Percentiles rank a stretch among this genome's conserved stretches.
Conservation (phyloP, 768 basidiomycete species). For the Bullera alba region DNA sequence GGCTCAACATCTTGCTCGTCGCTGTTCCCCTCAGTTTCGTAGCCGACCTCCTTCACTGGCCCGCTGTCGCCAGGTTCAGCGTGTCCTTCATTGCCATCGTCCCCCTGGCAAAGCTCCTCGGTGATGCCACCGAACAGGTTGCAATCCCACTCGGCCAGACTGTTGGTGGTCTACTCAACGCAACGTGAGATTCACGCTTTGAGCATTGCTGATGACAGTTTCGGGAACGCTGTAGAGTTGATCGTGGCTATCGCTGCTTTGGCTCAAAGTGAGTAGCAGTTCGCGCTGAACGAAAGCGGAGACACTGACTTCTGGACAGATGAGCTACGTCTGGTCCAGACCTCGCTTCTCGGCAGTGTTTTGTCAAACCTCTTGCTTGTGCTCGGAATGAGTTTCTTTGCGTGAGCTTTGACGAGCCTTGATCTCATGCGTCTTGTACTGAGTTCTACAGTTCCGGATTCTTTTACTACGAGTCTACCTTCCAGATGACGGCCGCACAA, state of each 20-base stretch:
- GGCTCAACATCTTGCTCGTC: slow-evolving; percentile 68
- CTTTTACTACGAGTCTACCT: slow-evolving; percentile 60
- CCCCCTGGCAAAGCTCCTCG: slow-evolving; percentile 64
- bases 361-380: slow-evolving; percentile 84
- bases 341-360: slow-evolving; percentile 85
- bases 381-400: slow-evolving; percentile 82
- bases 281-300: neutral
- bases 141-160: slow-evolving; percentile 68
- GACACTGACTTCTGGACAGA: slow-evolving; percentile 48
- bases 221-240: slow-evolving; percentile 60
- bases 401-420: slow-evolving; percentile 47
- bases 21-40: slow-evolving; percentile 59
- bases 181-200: slow-evolving; percentile 43
- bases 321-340: slow-evolving; percentile 82
- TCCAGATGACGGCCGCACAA: slow-evolving; percentile 80
- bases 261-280: slow-evolving; percentile 56
- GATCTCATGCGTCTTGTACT: too few relatives aligned
- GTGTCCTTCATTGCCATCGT: slow-evolving; percentile 76
- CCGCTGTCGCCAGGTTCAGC: slow-evolving; percentile 53
- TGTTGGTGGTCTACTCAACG: slow-evolving; percentile 77
- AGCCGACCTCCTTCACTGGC: slow-evolving; percentile 41
- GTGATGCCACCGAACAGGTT: slow-evolving; percentile 46
- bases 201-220: slow-evolving; percentile 7
- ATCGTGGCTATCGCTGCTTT: slow-evolving; percentile 84
- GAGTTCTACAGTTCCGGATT: slow-evolving; percentile 54